phyloP scores from a whole-genome alignment of 768 basidiomycete genomes.

The Leucosporidium creatinivorum region DNA sequence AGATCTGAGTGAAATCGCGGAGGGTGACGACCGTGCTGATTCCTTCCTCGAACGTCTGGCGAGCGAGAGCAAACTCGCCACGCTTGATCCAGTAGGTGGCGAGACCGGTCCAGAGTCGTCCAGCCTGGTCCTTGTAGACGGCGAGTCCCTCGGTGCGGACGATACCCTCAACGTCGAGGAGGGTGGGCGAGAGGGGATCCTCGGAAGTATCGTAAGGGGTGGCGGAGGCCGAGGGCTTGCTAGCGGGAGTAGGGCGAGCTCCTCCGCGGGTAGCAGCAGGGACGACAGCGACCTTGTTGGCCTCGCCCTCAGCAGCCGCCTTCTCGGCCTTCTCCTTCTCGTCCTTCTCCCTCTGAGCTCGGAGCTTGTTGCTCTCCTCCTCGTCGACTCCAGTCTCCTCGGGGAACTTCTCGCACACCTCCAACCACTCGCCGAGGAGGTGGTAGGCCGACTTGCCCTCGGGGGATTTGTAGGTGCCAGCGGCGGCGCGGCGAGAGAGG shows the following conservation, averaged over 20 bases:
- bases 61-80: constrained; percentile 67
- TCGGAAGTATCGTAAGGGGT: constrained; percentile 65
- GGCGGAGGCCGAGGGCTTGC: constrained; percentile 33
- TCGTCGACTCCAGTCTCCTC: constrained; percentile 88
- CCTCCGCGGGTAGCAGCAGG: neutral
- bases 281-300: constrained; percentile 26
- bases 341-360: constrained; percentile 42
- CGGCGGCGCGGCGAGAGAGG: constrained; percentile 66
- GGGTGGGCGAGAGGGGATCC: constrained; percentile 61
- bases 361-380: constrained; percentile 59
- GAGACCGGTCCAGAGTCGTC: constrained; percentile 87
- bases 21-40: constrained; percentile 78
- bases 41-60: constrained; percentile 71
- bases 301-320: constrained; percentile 33
- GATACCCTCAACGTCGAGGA: constrained; percentile 78
- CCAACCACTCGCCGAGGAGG: constrained; percentile 82
- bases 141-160: constrained; percentile 76
- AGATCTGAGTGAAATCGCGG: constrained; percentile 95
- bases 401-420: constrained; percentile 78
- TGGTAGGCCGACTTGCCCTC: constrained; percentile 95
- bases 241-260: constrained; percentile 40
- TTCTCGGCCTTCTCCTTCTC: constrained; percentile 44
- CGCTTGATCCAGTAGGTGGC: constrained; percentile 99
- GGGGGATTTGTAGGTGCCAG: constrained; percentile 73
- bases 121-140: constrained; percentile 93